Evolutionary conservation across 768 basidiomycete genomes (phyloP), one percentile per base, ranked within the genome.

Genomic region (Rhizopogon salebrosus): DNA sequence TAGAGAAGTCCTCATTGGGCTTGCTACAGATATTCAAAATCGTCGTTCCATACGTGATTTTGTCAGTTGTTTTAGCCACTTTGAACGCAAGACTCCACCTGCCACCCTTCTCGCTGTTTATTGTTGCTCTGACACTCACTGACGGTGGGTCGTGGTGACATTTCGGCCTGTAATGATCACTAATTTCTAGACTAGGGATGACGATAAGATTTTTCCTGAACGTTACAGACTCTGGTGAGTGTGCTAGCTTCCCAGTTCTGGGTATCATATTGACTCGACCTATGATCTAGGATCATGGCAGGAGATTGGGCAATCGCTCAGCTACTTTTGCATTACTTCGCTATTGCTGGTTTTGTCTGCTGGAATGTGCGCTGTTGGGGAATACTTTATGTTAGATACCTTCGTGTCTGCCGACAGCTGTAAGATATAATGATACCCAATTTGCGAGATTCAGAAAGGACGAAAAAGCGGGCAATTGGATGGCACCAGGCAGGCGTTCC

Each of bases 251-350:
- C 48, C 14, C 9, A n/a, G 29, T 20, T 18, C 27, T 36, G 27
- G 8, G 35, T 36, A 29, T 23, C 14, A 6, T 24, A 3, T 56
- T 24, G 40, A 49, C 54, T 63, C 40, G 54, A 48, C 43, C 20
- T 35, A 3, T 54, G 20, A 16, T 26, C 34, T 60, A 80, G 87
- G 92, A 0, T 90, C 87, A 3, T 94, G 92, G 92, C 72, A 93
- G 53, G 89, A 94, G 62, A 94, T 92, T 49, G 91, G 92, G 6
- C 87, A 90, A 62, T 85, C 89, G 0, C 92, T 94, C 64, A 90
- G 80, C 46, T 92, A 92, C 71, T 94, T 92, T 69, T 86, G 85
- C 59, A 89, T 93, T 55, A 82, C 88, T 1, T 91, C 89, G 1
- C 69, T 92, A 35, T 71, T 94, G 51, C 74, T 89, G 37, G 74